Evolutionary conservation across 2,329 filamentous ascomycete species (phyloP), one percentile per base, ranked within the genome.

Genomic region (Hypoxylon sp.): DNA sequence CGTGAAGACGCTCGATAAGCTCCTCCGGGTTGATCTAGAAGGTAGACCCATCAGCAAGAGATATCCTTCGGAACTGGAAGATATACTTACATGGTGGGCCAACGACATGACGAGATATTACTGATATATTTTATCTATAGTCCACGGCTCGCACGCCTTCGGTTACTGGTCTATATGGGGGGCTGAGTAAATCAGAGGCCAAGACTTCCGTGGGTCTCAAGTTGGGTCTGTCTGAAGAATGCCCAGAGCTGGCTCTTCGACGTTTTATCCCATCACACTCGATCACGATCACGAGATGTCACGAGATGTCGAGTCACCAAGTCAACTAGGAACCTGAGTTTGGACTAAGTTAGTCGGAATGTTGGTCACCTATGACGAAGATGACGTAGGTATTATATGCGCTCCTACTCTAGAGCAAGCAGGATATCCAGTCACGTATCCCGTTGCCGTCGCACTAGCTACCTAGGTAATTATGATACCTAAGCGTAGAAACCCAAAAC

Each of bases 11-110:
- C 56, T 80, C 72, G 60, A 89, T 77, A 56, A 89, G 82, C 68
- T 87, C 81, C 64, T 86, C 83, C 0, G 85, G 81, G 67, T 88
- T 80, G 60, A 86, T 76, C 81, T 86, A 56, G 15, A 46, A 19
- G 19, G 17, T n/a, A 24, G 44, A 19, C 24, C n/a, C 19, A 19
- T 10, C 20, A 48, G 24, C 7, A 6, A 41, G n/a, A n/a, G 6
- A 5, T 50, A 15, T 11, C 22, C 20, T 20, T 15, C 6, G 6
- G 15, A 6, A 26, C 5, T 19, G 13, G 17, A 44, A 48, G 11
- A 17, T 43, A 7, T 32, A 57, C 62, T 57, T 28, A 65, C 66
- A 50, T 68, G 64, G 24, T 56, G 66, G 3, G 67, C 64, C 22
- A 68, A 41, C 37, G 67, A 59, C 67, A 68, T 68, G n/a, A 11